Evolutionary conservation across 78 protist species (phyloP), one percentile per base, ranked within the genome.

Genomic region (Dictyostelium citrinum): DNA sequence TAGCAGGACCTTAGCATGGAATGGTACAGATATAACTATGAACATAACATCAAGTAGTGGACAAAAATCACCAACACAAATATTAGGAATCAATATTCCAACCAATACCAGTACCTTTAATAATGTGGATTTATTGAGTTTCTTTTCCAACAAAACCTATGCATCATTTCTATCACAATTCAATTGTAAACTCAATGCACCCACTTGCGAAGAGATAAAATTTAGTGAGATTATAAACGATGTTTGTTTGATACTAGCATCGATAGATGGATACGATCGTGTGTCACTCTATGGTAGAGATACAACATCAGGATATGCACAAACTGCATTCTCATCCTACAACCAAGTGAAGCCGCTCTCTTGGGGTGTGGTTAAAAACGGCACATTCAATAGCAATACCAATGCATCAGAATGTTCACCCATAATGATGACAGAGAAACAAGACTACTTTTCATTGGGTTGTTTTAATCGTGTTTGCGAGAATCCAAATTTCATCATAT

Each of bases 401-500:
- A 60, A 22, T 24, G 29, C 24, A 9, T n/a, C 20, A 10, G 33
- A 22, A n/a, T 77, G 82, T 27, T 9, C 22, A 9, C 12, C n/a
- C 12, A 45, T 45, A 46, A 12, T 12, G 27, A 77, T n/a, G 7
- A 24, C 31, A 22, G 82, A 77, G 43, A 77, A 12, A 45, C 24
- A 10, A 10, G 82, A 37, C 0, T 12, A 27, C 5, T 22, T 24
- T 8, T 43, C 82, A 17, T 45, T 82, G 29, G 90, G 90, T 64
- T 82, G 90, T 41, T 82, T 82, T 43, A 60, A 70, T 67, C 39
- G 71, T 24, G 31, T 24, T 37, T 43, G 61, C 27, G 64, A 43
- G 1, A 82, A 82, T 27, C 90, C 90, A 67, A 41, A 67, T 27
- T 82, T 41, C 46, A 16, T 68, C 5, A 68, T 82, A 20, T 46